These are phyloP conservation scores for Tetrahymena borealis DNA, from an alignment of 73 alveolate genomes.

Conservation along the genomic window DNA sequence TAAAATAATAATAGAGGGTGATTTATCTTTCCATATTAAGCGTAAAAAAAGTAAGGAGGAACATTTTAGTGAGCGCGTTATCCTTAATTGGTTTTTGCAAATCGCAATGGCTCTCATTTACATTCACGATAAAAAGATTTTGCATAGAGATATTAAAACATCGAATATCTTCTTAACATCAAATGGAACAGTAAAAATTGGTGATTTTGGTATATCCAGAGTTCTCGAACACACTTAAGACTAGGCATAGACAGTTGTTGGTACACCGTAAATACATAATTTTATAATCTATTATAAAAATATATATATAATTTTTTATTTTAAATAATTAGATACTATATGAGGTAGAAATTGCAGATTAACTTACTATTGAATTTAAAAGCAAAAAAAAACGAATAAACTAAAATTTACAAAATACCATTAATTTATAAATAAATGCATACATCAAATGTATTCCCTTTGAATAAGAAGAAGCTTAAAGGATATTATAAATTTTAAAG, in stretches of 20 bases:
- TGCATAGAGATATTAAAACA: constrained; percentile 94
- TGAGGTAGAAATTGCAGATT: constrained; percentile 11
- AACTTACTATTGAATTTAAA: not conserved
- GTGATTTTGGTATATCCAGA: constrained; percentile 96
- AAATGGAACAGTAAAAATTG: constrained; percentile 87
- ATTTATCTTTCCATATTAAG: constrained; percentile 64
- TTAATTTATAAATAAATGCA: no score
- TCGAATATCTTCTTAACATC: constrained; percentile 89
- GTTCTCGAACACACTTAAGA: constrained; percentile 81
- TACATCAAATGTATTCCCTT: no score
- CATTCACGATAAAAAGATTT: constrained; percentile 84
- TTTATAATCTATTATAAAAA: constrained; percentile 44
- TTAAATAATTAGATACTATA: not conserved
- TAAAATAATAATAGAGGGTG: constrained; percentile 50
- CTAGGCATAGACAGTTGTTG: constrained; percentile 89
- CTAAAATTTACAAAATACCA: no score
- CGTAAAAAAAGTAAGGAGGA: constrained; percentile 46
- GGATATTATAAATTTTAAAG: no score
- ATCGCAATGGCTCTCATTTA: constrained; percentile 63
- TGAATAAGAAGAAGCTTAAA: no score
- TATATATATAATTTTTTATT: not conserved
- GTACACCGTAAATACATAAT: constrained; percentile 85
- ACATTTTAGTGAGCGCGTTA: constrained; percentile 68
- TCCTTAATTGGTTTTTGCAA: constrained; percentile 74
- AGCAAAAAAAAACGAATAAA: no score